Evolutionary conservation across 83 land plant genomes (phyloP), one percentile per base, ranked within the genome.

Genomic region (Picea mariana): DNA sequence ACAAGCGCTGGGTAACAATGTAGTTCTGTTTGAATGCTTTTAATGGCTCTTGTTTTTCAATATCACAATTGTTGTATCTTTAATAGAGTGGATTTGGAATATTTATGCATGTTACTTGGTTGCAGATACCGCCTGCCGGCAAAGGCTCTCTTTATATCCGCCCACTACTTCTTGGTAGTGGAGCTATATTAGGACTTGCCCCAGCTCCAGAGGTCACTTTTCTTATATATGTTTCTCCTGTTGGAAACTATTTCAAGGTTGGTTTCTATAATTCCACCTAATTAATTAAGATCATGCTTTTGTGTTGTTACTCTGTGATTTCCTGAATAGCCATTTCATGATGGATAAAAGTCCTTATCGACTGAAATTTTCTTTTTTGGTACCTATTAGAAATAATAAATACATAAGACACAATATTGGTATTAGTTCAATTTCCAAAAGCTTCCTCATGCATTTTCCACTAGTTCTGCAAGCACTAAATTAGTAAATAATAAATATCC

Each of bases 171-270:
- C 86, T 95, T 11, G 97, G 97, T 49, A 91, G 88, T 84, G 97
- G 97, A 16, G 82, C 95, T 75, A 82, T 95, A 2, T 78, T 95
- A n/a, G 97, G 97, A 23, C 81, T 93, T 52, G 94, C 90, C 11
- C 91, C 94, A 9, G 91, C 97, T 21, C 94, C 97, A 18, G 97
- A 93, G 75, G 87, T 87, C 81, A 91, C 86, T 21, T 95, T 95
- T 63, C 84, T 95, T 3, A 79, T 90, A 20, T 95, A 90, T 82
- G 95, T 86, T 26, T 87, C 97, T 24, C 97, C 97, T 79, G 97
- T 95, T 58, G 90, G 94, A 34, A 93, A 90, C 82, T 95, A 95
- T 79, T 95, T 95, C 75, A 95, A 95, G 95, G 97, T 88, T 49
- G 79, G 79, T 55, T 58, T 83, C 27, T 27, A 21, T 12, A 34